A percentile compares a stretch with the other conserved stretches of the same genome.
phyloP scores from a whole-genome alignment of 495 filamentous ascomycete species.

The Penicillium pulvis region DNA sequence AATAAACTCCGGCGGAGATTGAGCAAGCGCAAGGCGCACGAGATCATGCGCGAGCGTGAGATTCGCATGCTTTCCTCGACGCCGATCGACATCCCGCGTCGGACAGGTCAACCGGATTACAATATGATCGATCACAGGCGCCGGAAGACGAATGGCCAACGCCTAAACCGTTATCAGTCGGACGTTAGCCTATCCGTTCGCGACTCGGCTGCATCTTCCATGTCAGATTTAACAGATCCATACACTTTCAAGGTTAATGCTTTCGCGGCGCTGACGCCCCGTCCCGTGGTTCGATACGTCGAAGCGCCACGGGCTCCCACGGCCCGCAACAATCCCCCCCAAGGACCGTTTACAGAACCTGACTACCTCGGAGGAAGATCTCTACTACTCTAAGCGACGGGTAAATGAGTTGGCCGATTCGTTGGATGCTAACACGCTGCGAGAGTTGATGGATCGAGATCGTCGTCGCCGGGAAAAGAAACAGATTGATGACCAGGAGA shows the following conservation, averaged over 20 bases:
- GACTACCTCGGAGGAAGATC: conserved; percentile 61
- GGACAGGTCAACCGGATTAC: conserved; percentile 49
- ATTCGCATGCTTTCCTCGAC: conserved; percentile 76
- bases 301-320: conserved; percentile 56
- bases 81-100: conserved; percentile 64
- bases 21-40: conserved; percentile 75
- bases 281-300: conserved; percentile 75
- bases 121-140: conserved; percentile 62
- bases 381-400: conserved; percentile 64
- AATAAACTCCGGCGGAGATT: conserved; percentile 65
- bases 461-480: conserved; percentile 74
- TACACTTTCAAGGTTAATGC: conserved; percentile 74
- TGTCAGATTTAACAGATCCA: conserved; percentile 69
- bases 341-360: conserved; percentile 46
- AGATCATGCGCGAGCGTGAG: conserved; percentile 78
- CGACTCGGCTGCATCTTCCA: conserved; percentile 71
- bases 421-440: conserved; percentile 73
- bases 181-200: conserved; percentile 72
- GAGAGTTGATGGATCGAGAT: conserved; percentile 85
- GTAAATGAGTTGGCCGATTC: conserved; percentile 82
- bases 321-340: conserved; percentile 36
- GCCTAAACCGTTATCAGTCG: conserved; percentile 63
- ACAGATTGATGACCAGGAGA: conserved; percentile 69
- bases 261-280: conserved; percentile 73
- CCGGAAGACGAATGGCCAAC: conserved; percentile 57